Evolutionary conservation across 495 filamentous ascomycete species (phyloP).

Genomic region (Tuber aestivum): DNA sequence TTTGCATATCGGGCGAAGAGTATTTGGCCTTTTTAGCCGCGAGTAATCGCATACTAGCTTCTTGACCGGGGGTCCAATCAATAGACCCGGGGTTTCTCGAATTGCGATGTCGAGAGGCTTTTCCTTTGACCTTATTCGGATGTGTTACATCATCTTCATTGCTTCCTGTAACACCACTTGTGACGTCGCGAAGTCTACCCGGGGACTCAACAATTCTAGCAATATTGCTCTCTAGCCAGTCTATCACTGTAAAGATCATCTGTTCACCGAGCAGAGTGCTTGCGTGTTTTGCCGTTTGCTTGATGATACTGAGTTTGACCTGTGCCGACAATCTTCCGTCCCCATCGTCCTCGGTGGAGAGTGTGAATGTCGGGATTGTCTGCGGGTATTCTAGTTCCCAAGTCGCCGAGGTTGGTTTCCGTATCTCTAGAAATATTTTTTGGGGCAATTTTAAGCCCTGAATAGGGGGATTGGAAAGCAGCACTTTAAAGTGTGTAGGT

Average conservation of each 20-base stretch:
- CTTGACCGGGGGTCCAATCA: conserved; percentile 44
- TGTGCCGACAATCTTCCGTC: conserved; percentile 66
- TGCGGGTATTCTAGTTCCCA: conserved; percentile 60
- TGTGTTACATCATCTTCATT: conserved; percentile 44
- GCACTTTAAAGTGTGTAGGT: conserved; percentile 11
- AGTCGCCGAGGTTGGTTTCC: conserved; percentile 16
- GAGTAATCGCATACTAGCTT: conserved; percentile 44
- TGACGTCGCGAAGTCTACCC: conserved; percentile 73
- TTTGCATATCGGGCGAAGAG: conserved; percentile 55
- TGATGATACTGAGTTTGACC: conserved; percentile 82
- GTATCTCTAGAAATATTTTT: conserved; percentile 27
- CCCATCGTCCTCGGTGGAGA: conserved; percentile 57
- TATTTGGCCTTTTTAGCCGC: conserved; percentile 45
- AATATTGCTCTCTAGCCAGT: conserved; percentile 81
- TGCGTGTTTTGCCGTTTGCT: conserved; percentile 66
- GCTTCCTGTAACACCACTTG: conserved; percentile 57
- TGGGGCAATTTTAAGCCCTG: conserved; percentile 12
- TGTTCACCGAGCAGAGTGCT: conserved; percentile 67
- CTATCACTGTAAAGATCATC: conserved; percentile 81
- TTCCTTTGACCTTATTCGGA: conserved; percentile 42
- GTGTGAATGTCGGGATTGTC: conserved; percentile 56
- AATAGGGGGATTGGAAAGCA: conserved; percentile 14
- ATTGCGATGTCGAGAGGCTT: conserved; percentile 28
- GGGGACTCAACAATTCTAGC: conserved; percentile 71
- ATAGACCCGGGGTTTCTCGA: conserved; percentile 23